Evolutionary conservation across 2,329 filamentous ascomycete genomes (phyloP), one percentile per base, ranked within the genome.

Genomic region (Aureobasidium vineae): DNA sequence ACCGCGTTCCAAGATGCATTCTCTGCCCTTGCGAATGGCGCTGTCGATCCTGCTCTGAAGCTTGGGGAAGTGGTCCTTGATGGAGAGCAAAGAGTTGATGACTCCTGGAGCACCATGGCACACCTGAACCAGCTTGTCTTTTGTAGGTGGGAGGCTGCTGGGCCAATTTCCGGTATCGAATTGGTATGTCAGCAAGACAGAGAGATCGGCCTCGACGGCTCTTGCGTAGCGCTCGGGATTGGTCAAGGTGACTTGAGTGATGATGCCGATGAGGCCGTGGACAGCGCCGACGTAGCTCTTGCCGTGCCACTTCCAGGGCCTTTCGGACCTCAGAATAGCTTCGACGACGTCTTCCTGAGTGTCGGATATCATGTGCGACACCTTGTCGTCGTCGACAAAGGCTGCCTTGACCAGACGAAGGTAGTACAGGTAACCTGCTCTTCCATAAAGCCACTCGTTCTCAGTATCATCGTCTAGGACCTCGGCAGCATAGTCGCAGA

Each of bases 61-160:
- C 1, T 77, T 78, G 0, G 85, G 83, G 67, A 88, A 89, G 72
- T 84, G 80, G 8, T 81, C 78, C 59, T 79, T 78, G 61, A 90
- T 80, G 1, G 84, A 83, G 5, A 82, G 71, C 10, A 90, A 79
- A 6, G 85, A 87, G 38, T 83, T 77, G 10, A 89, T 77, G 26
- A 89, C 83, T 0, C 88, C 88, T 2, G 88, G 85, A 0, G 85
- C 86, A 2, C 88, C 88, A 71, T 90, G 88, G 71, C 87, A 90
- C 75, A 88, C 87, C 72, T 90, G 87, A 7, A 90, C 82, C 7
- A 87, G 77, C 49, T 79, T 76, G 68, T 81, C 78, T 54, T 78
- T 80, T 33, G 82, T 78, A 61, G 80, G 74, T 68, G 80, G 81
- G 11, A 84, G 79, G 54, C 81, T 84, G 7, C 83, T 83, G 0